Evolutionary conservation across 306 rosid genomes (phyloP), one percentile per base, ranked within the genome.

Genomic region (Dalbergia oliveri): DNA sequence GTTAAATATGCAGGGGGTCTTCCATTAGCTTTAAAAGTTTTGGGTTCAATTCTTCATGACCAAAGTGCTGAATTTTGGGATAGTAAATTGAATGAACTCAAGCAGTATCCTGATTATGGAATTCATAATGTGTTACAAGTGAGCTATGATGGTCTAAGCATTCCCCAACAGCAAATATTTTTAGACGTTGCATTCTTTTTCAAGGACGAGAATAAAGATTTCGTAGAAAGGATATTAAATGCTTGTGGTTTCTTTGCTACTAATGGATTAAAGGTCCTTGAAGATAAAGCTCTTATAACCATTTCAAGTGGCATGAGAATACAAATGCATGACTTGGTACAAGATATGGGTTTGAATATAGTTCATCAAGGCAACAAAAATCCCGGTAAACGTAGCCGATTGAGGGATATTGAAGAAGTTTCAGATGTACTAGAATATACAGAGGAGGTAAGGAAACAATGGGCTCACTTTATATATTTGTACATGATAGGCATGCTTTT

Each of bases 261-360:
- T 3, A 51, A 45, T 51, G 78, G 78, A 8, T 11, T 80, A 41
- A 4, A 35, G 16, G 6, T 2, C 67, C 68, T 80, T 11, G 1
- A 3, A 12, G 66, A 64, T 5, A 80, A 53, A 50, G 79, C 79
- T 16, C 60, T 80, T 1, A 26, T 80, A 50, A 73, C 14, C 9
- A 54, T 54, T 34, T 34, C 72, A 16, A 6, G n/a, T 31, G 0
- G 6, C 9, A 18, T 13, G 0, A 56, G 0, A 10, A 65, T 72
- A 35, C 4, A 19, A n/a, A 84, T 84, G 82, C 87, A 83, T 73
- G 80, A 77, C 19, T 51, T 81, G 41, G 2, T 84, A 45, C 84
- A 87, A 6, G 21, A 50, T 19, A 61, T 81, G 76, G 86, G 77
- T 6, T 13, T 15, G 19, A 35, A 31, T 1, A 77, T 76, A 58